Evolutionary conservation across 768 basidiomycete genomes (phyloP), one percentile per base, ranked within the genome.

Genomic region (Lyophyllum decastes): DNA sequence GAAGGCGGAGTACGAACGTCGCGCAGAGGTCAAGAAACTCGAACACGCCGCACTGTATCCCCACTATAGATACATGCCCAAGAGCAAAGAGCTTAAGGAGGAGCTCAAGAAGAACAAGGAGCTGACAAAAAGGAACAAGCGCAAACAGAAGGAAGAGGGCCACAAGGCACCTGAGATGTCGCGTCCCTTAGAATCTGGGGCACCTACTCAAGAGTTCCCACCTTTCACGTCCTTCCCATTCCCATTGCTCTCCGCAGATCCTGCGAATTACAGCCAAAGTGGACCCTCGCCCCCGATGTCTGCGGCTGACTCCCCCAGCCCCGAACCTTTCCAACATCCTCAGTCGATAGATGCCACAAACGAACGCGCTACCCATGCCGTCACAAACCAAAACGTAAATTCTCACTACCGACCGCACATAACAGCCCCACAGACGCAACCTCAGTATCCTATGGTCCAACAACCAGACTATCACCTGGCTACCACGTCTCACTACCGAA

Each of bases 281-380:
- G 81, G 79, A 0, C 80, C 83, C n/a, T 80, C 82, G 0, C 83
- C 84, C 2, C 82, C 83, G 0, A 56, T 82, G 33, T 84, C 85
- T 0, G 76, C 77, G 16, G 80, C 80, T 5, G 70, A 78, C 8
- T 82, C 85, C 1, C 82, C 83, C 12, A 65, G 58, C 10, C 70
- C 70, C 1, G 61, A 68, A n/a, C 63, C 65, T 19, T 49, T 57
- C 45, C 55, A 54, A 16, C 27, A 30, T 4, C 38, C 53, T 38
- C 55, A 50, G 19, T 52, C 33, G 38, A 45, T 46, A 25, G 19
- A 26, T 30, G 38, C 55, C 26, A 43, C 53, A 17, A 48, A 45
- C 21, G 55, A 60, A 52, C 49, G 45, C 46, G 53, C 41, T 27
- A 45, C 52, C 8, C 47, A 27, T 2, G 33, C 22, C 21, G 24